Evolutionary conservation across 352 stramenopile genomes (phyloP).

Genomic region (Pythium dissotocum): DNA sequence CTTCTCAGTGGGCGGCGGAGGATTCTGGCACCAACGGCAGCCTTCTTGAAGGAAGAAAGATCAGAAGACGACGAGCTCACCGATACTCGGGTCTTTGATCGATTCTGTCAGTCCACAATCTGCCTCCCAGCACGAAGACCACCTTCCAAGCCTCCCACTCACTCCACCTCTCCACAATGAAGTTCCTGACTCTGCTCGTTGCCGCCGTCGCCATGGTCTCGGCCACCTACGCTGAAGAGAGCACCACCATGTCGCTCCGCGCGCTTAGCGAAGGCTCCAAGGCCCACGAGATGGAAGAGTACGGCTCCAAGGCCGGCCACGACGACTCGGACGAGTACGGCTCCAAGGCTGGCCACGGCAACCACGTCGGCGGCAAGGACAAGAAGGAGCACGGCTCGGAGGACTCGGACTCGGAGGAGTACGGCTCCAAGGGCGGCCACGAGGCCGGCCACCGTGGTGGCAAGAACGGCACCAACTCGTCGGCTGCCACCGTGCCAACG

Average conservation of each 20-base stretch:
- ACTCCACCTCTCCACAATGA: not conserved
- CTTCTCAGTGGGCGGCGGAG: too few relatives aligned
- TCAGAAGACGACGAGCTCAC: too few relatives aligned
- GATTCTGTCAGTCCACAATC: not conserved
- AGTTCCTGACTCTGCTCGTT: not conserved
- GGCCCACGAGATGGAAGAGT: not conserved
- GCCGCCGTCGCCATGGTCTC: not conserved
- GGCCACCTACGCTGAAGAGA: not conserved
- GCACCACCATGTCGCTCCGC: not conserved
- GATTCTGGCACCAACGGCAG: too few relatives aligned
- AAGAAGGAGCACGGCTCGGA: too few relatives aligned
- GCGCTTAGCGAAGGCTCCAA: not conserved
- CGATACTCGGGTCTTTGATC: too few relatives aligned
- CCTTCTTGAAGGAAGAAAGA: too few relatives aligned
- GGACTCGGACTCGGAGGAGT: not conserved
- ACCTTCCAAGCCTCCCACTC: not conserved
- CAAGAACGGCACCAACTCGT: not conserved
- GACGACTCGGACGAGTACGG: not conserved
- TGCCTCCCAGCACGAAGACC: not conserved
- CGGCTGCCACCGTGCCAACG: not conserved
- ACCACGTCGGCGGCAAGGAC: too few relatives aligned
- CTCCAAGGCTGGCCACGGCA: not conserved
- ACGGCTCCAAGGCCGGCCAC: not conserved
- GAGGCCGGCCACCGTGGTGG: not conserved
- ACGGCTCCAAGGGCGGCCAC: not conserved